Conservation (phyloP, 495 filamentous ascomycete genomes). For the Talaromyces ruber region DNA sequence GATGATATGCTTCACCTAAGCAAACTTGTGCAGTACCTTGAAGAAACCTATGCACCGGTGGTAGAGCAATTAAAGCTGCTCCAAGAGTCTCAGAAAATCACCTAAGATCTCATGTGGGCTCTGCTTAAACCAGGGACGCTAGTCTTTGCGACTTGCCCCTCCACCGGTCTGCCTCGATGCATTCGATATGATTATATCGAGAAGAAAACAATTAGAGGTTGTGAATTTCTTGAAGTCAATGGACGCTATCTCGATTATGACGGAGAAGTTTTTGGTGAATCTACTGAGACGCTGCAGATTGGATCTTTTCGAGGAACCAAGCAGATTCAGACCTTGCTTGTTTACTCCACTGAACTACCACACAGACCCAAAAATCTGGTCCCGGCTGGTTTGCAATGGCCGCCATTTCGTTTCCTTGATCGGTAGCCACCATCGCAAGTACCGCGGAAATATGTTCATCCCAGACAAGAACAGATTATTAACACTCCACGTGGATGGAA, state of each 20-base stretch:
- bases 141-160: conserved; percentile 3
- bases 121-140: conserved; percentile 1
- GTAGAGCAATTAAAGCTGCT: conserved; percentile 1
- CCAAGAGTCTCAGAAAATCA: not conserved
- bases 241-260: conserved; percentile 1
- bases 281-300: not conserved
- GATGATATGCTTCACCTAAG: conserved; percentile 21
- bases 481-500: conserved; percentile 8
- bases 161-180: not conserved
- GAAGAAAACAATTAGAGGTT: conserved; percentile 1
- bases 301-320: conserved; percentile 1
- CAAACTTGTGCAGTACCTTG: conserved; percentile 22
- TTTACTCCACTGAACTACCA: conserved; percentile 4
- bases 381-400: conserved; percentile 1
- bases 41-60: conserved; percentile 1
- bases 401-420: conserved; percentile 11
- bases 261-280: conserved; percentile 3
- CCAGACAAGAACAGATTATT: conserved; percentile 7
- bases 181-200: conserved; percentile 1
- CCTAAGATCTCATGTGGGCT: not conserved
- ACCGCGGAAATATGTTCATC: conserved; percentile 11
- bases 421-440: conserved; percentile 10
- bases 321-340: not conserved
- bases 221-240: conserved; percentile 5
- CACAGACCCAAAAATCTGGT: conserved; percentile 3